Evolutionary conservation across 2,329 filamentous ascomycete species (phyloP), one percentile per base, ranked within the genome.

Genomic region (Beauveria sp.): DNA sequence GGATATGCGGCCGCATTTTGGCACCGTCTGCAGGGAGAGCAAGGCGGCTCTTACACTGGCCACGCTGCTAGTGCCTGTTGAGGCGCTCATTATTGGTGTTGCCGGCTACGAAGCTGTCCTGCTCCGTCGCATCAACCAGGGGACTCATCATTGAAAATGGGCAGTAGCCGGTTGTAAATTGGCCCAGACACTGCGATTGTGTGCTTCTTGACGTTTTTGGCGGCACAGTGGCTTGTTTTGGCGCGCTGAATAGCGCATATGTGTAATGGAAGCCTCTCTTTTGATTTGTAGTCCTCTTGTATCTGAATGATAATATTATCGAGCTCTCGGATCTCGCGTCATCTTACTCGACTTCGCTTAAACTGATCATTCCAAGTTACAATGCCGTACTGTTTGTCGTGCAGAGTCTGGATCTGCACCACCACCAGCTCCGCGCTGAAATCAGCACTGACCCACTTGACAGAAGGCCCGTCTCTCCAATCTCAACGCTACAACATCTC

Each of bases 11-110:
- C 84, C 85, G 34, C 75, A 83, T 67, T 87, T 84, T 67, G 77
- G 76, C 18, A 79, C 77, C 0, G 71, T 87, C 55, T 87, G 84
- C 71, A 76, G 72, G 63, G 78, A 86, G 72, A 84, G 78, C 71
- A 76, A 77, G 67, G 80, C 79, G 5, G 80, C 77, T 2, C 70
- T 86, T 30, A 81, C 80, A 65, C 72, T 87, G 50, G 76, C 79
- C 26, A 75, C 85, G 61, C 70, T 85, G 64, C 75, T 86, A 54
- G 78, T 87, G 34, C 84, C 84, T 12, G 69, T 87, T 47, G 79
- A 87, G 72, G 71, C 79, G 3, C 66, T 79, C 18, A 74, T 80
- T 2, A 66, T 87, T 47, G 77, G 70, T 2, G 68, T 79, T 24
- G 77, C 79, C 3, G 77, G 70, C 18, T 79, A 76, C 63, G 77